These are phyloP conservation scores for Carex scoparia DNA, from an alignment of 176 grass and related monocot species.

Conservation along the genomic window DNA sequence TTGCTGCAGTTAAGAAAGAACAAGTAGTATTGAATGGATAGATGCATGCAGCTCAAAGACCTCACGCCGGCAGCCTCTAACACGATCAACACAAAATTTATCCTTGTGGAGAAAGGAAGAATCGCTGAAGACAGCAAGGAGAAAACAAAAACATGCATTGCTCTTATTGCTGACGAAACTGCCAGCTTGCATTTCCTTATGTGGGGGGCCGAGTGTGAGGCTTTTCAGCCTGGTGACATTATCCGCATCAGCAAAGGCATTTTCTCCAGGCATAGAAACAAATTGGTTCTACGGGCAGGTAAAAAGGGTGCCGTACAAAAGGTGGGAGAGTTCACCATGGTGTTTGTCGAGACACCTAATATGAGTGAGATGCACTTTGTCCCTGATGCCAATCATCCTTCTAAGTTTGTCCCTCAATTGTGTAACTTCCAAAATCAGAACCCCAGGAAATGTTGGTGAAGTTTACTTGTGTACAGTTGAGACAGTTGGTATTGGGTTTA, in stretches of 20 bases:
- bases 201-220: constrained; percentile 64
- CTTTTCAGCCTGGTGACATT: constrained; percentile 71
- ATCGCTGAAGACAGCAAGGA: constrained; percentile 14
- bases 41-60: constrained; percentile 39
- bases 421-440: neutral
- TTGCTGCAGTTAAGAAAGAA: neutral
- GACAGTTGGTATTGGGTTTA: neutral
- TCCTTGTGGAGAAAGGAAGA: constrained; percentile 51
- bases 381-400: neutral
- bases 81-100: constrained; percentile 62
- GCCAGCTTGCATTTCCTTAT: constrained; percentile 69
- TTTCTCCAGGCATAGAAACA: constrained; percentile 70
- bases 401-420: neutral
- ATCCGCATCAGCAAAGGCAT: constrained; percentile 56
- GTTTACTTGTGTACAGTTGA: too few relatives aligned
- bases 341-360: constrained; percentile 84
- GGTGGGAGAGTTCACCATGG: constrained; percentile 51
- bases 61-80: constrained; percentile 62
- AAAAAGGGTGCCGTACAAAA: constrained; percentile 38
- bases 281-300: constrained; percentile 52
- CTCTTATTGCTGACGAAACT: constrained; percentile 62
- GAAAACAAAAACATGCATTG: constrained; percentile 43
- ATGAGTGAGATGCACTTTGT: constrained; percentile 68
- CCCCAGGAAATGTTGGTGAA: neutral
- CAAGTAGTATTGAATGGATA: neutral